Evolutionary conservation across 352 stramenopile genomes (phyloP).

Genomic region (Thalassiosira mediterranea): DNA sequence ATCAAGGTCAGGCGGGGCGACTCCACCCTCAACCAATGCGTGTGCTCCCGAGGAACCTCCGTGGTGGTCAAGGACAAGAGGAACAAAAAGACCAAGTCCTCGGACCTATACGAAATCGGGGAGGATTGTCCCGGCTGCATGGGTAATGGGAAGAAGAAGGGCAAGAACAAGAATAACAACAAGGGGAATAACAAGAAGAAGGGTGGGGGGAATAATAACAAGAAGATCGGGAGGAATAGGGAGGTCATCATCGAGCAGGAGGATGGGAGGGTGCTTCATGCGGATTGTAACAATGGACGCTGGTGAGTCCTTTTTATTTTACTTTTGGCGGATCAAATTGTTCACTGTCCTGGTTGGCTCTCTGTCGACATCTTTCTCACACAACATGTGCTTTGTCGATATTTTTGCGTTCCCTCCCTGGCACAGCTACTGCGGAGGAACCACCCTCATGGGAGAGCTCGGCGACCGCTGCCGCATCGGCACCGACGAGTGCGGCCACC

Average conservation of each 20-base stretch:
- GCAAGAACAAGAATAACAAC: not conserved
- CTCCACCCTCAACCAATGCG: not conserved
- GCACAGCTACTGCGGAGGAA: constrained; percentile 2
- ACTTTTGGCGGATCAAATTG: too few relatives aligned
- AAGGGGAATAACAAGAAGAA: not conserved
- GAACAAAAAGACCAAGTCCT: too few relatives aligned
- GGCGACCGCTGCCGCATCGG: not conserved
- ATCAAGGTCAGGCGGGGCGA: not conserved
- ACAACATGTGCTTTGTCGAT: too few relatives aligned
- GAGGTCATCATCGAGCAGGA: constrained; percentile 2
- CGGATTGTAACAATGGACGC: not conserved
- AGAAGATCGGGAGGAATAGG: not conserved
- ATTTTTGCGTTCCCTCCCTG: not conserved
- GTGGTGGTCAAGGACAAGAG: constrained; percentile 19
- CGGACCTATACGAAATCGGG: too few relatives aligned
- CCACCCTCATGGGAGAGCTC: not conserved
- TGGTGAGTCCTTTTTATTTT: too few relatives aligned
- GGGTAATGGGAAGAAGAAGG: constrained; percentile 4
- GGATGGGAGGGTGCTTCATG: constrained; percentile 3
- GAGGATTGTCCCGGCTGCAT: too few relatives aligned
- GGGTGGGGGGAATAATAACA: not conserved
- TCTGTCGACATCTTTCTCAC: too few relatives aligned
- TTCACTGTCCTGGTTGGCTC: too few relatives aligned
- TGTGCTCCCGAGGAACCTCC: not conserved
- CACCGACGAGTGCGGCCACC: not conserved